These are phyloP conservation scores for Ophiostoma populinum DNA, from an alignment of 2,329 filamentous ascomycete species.

Conservation along the genomic window DNA sequence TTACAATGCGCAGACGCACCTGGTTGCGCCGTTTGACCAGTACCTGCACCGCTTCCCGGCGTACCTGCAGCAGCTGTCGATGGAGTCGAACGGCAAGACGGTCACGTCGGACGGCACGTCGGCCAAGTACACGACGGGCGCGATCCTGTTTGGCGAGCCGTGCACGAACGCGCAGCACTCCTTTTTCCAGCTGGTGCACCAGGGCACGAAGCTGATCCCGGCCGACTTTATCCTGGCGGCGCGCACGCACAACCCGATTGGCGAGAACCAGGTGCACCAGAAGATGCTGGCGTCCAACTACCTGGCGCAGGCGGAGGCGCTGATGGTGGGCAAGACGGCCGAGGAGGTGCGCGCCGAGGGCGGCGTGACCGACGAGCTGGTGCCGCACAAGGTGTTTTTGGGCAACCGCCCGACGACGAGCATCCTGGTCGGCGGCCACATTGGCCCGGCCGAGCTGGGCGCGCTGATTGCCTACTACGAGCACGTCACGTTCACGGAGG, in stretches of 20 bases:
- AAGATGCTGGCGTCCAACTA: slow-evolving; percentile 91
- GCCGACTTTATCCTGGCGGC: slow-evolving; percentile 95
- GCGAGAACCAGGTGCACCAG: slow-evolving; percentile 77
- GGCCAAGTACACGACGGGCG: slow-evolving; percentile 93
- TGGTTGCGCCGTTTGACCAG: slow-evolving; percentile 98
- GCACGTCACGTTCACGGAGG: slow-evolving; percentile 94
- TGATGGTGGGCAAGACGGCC: slow-evolving; percentile 80
- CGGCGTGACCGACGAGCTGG: slow-evolving; percentile 48
- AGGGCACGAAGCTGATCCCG: slow-evolving; percentile 97
- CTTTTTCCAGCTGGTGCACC: slow-evolving; percentile 98
- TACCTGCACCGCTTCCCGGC: slow-evolving; percentile 98
- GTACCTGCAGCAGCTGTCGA: slow-evolving; percentile 96
- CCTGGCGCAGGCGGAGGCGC: slow-evolving; percentile 72
- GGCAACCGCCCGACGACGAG: slow-evolving; percentile 95
- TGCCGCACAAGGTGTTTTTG: slow-evolving; percentile 98
- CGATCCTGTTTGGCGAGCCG: slow-evolving; percentile 93
- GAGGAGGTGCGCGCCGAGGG: slow-evolving; percentile 65
- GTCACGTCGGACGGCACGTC: slow-evolving; percentile 78
- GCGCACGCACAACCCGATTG: slow-evolving; percentile 90
- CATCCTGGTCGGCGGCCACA: slow-evolving; percentile 76
- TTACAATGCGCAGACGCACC: slow-evolving; percentile 93
- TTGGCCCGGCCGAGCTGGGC: slow-evolving; percentile 84
- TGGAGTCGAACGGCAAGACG: slow-evolving; percentile 98
- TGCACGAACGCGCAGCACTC: slow-evolving; percentile 99
- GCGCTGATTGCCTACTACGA: slow-evolving; percentile 98